Evolutionary conservation across 2,329 filamentous ascomycete genomes (phyloP), one percentile per base, ranked within the genome.

Genomic region (Penicillium sp.): DNA sequence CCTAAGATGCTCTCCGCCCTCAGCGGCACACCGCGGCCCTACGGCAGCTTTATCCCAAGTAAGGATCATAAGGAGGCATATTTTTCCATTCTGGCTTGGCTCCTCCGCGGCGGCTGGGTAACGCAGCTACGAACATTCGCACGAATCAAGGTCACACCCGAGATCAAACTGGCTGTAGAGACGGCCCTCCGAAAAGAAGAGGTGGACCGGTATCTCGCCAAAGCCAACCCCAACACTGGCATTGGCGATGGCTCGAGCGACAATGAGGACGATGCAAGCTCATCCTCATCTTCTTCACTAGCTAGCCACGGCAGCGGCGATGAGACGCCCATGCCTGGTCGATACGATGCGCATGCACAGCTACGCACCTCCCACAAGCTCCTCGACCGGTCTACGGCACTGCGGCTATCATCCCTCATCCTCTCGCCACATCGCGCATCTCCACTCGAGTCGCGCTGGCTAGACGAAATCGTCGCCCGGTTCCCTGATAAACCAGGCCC

Each of bases 41-140:
- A 92, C 75, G 89, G 90, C 63, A 81, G 81, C 48, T 87, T 95
- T 59, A 91, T 92, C 40, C 92, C 92, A 0, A 91, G 86, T 65
- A 91, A 92, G 69, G 88, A 90, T 63, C 91, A 96, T 67, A 88
- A 92, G 39, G 85, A 87, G 6, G 85, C 86, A 2, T 99, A 96
- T 69, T 87, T 97, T 71, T 83, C 89, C 30, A 95, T 97, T 71
- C 78, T 99, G 24, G 91, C 90, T 20, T 99, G 92, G 90, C 81
- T 99, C 8, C 85, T 97, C 76, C 85, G 92, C 36, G 88, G 90
- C 42, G 91, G 90, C 13, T 96, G 94, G 89, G 92, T 96, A 0
- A 95, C 89, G 0, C 92, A 96, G 69, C 80, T 99, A 5, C 89
- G 91, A 56, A 94, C 90, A 0, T 96, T 95, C 69, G 90, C 88